phyloP scores from a whole-genome alignment of 2,329 filamentous ascomycete genomes.

The Biscogniauxia marginata region DNA sequence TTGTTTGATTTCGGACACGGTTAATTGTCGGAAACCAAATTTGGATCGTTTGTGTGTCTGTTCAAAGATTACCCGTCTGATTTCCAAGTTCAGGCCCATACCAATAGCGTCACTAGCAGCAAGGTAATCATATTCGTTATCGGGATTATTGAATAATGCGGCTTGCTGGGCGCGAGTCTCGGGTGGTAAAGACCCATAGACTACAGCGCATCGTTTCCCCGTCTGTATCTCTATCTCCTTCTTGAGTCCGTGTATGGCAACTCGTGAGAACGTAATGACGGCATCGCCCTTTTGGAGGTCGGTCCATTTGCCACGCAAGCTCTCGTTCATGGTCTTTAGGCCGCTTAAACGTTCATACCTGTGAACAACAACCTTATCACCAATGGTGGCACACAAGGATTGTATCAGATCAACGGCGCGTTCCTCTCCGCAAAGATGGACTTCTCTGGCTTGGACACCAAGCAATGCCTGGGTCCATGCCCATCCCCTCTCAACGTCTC shows the following conservation, averaged over 20 bases:
- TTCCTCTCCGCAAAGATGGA: conserved; percentile 92
- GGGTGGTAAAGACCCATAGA: conserved; percentile 88
- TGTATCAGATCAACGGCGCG: conserved; percentile 76
- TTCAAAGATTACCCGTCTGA: conserved; percentile 89
- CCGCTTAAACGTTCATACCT: conserved; percentile 81
- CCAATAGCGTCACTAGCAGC: conserved; percentile 95
- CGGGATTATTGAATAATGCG: conserved; percentile 86
- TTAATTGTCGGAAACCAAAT: conserved; percentile 53
- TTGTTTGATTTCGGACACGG: conserved; percentile 82
- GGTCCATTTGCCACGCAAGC: conserved; percentile 62
- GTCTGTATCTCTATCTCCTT: conserved; percentile 72
- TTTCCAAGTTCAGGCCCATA: conserved; percentile 92
- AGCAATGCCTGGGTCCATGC: conserved; percentile 92
- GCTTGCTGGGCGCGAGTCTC: conserved; percentile 93
- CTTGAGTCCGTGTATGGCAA: conserved; percentile 80
- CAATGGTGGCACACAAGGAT: conserved; percentile 72
- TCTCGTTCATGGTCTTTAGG: conserved; percentile 62
- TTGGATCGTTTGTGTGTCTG: conserved; percentile 72
- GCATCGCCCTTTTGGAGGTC: conserved; percentile 86
- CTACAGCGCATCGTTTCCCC: conserved; percentile 79
- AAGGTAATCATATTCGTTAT: conserved; percentile 93
- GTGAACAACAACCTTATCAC: conserved; percentile 80
- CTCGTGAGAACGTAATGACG: conserved; percentile 80
- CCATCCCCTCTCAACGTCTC: conserved; percentile 75
- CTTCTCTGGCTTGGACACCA: conserved; percentile 80